Conservation (phyloP, 495 filamentous ascomycete genomes). For the Neurospora discreta region DNA sequence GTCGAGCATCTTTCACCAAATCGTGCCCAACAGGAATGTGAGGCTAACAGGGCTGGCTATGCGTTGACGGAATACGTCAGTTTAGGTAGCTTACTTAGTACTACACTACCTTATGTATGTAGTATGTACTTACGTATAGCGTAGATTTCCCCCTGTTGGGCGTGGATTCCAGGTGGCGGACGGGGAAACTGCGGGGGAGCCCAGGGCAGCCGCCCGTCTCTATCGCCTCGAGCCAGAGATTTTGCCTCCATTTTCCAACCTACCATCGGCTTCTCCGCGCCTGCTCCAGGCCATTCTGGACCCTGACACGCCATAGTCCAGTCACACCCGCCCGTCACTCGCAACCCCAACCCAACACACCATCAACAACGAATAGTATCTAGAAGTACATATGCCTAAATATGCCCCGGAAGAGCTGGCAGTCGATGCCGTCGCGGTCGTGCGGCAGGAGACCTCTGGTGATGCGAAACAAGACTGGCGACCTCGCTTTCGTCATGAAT, state of each 20-base stretch:
- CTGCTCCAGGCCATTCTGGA: background rate
- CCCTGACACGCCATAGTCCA: background rate
- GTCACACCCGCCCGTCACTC: background rate
- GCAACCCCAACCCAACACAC: background rate
- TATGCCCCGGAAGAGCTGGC: conserved; percentile 24
- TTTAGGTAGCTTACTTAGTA: background rate
- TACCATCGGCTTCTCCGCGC: background rate
- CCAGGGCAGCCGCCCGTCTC: no score
- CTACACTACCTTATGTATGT: no score
- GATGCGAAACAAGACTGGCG: conserved; percentile 29
- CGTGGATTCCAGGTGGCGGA: background rate
- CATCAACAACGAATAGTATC: background rate
- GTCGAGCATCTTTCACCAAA: background rate
- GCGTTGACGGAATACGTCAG: background rate
- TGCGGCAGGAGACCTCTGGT: conserved; percentile 9
- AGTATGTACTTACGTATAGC: no score
- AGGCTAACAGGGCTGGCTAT: background rate
- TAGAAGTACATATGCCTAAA: background rate
- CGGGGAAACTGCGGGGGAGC: background rate
- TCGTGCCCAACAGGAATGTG: background rate
- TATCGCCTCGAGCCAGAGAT: background rate
- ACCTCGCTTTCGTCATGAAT: conserved; percentile 38
- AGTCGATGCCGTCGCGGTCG: conserved; percentile 16
- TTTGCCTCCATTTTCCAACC: background rate
- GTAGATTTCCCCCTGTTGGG: background rate